Percentiles rank a stretch among this genome's conserved stretches.
Conservation (phyloP, 2,329 filamentous ascomycete species). For the Pseudocercospora musae region DNA sequence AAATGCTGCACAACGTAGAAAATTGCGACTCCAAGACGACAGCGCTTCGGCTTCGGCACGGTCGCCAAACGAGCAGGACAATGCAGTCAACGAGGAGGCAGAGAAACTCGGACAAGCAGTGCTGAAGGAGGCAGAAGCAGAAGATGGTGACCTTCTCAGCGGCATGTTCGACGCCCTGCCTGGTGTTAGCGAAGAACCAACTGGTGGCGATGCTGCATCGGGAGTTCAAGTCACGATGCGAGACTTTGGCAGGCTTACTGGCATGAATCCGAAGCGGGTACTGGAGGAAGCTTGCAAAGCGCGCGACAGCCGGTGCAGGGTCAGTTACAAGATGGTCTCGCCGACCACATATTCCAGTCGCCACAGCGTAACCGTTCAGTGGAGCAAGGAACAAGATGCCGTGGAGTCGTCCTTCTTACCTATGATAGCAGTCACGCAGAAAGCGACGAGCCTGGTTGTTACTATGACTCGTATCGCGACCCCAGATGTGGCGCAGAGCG, state of each 20-base stretch:
- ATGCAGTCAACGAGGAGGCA: slow-evolving; percentile 52
- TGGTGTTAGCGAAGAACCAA: slow-evolving; percentile 30
- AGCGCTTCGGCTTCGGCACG: slow-evolving; percentile 4
- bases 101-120: slow-evolving; percentile 38
- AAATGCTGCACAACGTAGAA: slow-evolving; percentile 37
- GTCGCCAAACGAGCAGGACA: not conserved
- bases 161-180: slow-evolving; percentile 53
- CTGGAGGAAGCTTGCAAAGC: slow-evolving; percentile 86
- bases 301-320: slow-evolving; percentile 66
- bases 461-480: slow-evolving; percentile 74
- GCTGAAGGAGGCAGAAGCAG: slow-evolving; percentile 44
- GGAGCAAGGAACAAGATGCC: slow-evolving; percentile 69
- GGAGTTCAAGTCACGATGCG: slow-evolving; percentile 58
- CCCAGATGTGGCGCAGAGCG: slow-evolving; percentile 74
- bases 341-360: slow-evolving; percentile 71
- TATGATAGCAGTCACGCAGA: slow-evolving; percentile 45
- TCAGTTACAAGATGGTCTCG: slow-evolving; percentile 68
- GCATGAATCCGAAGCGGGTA: slow-evolving; percentile 69
- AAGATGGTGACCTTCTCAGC: slow-evolving; percentile 56
- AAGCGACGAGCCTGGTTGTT: slow-evolving; percentile 54
- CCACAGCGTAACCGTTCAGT: slow-evolving; percentile 69
- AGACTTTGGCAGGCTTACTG: slow-evolving; percentile 81
- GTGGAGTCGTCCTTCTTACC: slow-evolving; percentile 43
- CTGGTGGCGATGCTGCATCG: slow-evolving; percentile 36
- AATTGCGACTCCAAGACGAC: slow-evolving; percentile 26